Conservation (phyloP, 2,329 filamentous ascomycete species). For the Aspergillus ruber region DNA sequence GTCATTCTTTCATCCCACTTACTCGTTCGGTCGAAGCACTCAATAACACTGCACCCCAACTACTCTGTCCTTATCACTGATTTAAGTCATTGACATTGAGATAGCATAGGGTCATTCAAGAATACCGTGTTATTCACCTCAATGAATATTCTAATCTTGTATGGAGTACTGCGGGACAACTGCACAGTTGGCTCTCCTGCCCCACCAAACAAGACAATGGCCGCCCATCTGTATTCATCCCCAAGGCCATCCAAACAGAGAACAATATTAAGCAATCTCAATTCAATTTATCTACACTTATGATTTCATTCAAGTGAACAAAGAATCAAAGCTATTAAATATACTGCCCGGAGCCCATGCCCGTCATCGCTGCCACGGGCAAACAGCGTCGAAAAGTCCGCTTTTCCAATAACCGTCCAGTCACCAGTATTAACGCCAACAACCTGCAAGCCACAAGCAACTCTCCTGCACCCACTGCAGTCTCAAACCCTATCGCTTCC, state of each 20-base stretch:
- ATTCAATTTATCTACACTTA: background rate
- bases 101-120: too few species aligned
- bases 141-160: background rate
- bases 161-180: background rate
- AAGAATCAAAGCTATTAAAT: conserved; percentile 6
- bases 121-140: background rate
- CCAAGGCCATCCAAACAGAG: background rate
- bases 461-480: conserved; percentile 5
- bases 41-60: too few species aligned
- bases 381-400: conserved; percentile 35
- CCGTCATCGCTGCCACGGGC: conserved; percentile 24
- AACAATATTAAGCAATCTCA: background rate
- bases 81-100: too few species aligned
- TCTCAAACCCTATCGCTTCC: too few species aligned
- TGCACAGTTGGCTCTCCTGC: background rate
- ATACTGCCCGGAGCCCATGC: conserved; percentile 20
- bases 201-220: background rate
- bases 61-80: too few species aligned
- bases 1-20: too few species aligned
- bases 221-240: too few species aligned
- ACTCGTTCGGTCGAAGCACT: too few species aligned
- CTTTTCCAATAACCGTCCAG: conserved; percentile 23
- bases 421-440: conserved; percentile 12
- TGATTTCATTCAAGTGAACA: background rate
- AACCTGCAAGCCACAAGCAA: conserved; percentile 10